Evolutionary conservation across 192 early-diverging fungal species (phyloP), one percentile per base, ranked within the genome.

Genomic region (Backusella psychrophila): DNA sequence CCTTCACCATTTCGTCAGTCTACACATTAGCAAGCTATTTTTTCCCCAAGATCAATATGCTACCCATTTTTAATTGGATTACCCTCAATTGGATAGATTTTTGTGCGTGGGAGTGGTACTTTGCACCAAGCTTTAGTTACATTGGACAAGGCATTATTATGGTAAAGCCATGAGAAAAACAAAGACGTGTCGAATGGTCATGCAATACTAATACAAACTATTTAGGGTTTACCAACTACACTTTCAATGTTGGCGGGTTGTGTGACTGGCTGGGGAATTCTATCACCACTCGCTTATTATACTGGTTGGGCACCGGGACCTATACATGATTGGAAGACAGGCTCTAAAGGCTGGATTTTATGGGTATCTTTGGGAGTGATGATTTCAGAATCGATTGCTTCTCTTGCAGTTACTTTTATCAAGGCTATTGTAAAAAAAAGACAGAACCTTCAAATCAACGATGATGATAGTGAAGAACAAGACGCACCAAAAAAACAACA

Each of bases 91-190:
- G 76, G 26, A 80, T 86, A 4, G 81, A 87, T 26, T 88, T 89
- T 34, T 72, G 76, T 12, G 82, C 80, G 1, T 94, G 91, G 91
- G 84, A 87, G 65, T 94, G 92, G 92, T 90, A 85, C 67, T 87
- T 92, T 71, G 88, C 87, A 26, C 92, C 92, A 0, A 91, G 91
- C 31, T 82, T 92, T 26, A 92, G 91, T 72, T 94, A 94, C 77
- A 83, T 91, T 39, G 93, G 93, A 6, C 93, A 94, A 79, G 93
- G 93, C 0, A 88, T 93, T 52, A 94, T 94, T 78, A 94, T 94
- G 93, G 79, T 80, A 76, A 79, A 68, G 9, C 21, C 46, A 23
- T 38, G 46, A 73, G 34, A 56, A 56, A 73, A 73, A 63, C 49
- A 53, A 63, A 29, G 21, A 35, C 41, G 9, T 23, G 11, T 63